A percentile compares a stretch with the other conserved stretches of the same genome.
Conservation (phyloP, 164 flowering plant species). For the Vitis amurensis region DNA sequence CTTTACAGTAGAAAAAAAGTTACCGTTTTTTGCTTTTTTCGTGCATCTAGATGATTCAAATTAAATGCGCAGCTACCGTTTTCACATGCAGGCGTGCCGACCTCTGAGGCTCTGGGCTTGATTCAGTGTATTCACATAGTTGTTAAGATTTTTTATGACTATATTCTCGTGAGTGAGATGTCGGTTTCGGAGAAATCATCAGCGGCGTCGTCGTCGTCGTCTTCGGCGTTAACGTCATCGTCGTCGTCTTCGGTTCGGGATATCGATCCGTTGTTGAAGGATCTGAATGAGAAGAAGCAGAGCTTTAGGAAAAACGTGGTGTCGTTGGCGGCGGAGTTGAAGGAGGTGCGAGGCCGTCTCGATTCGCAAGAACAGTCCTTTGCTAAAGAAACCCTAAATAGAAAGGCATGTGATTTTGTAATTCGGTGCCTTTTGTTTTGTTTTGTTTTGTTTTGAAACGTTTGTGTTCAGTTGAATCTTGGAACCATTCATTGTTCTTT, state of each 20-base stretch:
- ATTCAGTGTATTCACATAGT: constrained; percentile 4
- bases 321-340: constrained; percentile 83
- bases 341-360: constrained; percentile 76
- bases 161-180: constrained; percentile 8
- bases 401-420: constrained; percentile 54
- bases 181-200: constrained; percentile 20
- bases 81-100: constrained; percentile 18
- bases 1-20: background rate
- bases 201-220: background rate
- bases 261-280: constrained; percentile 79
- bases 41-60: background rate
- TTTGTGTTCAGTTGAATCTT: background rate
- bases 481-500: constrained; percentile 8
- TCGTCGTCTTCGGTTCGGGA: constrained; percentile 9
- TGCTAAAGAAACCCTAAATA: constrained; percentile 63
- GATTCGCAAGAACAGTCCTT: constrained; percentile 64
- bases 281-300: constrained; percentile 84
- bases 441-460: background rate
- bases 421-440: constrained; percentile 7
- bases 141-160: background rate
- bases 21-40: constrained; percentile 3
- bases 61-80: constrained; percentile 22
- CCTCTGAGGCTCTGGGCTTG: background rate
- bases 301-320: constrained; percentile 71
- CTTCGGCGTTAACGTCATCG: constrained; percentile 4